phyloP scores from a whole-genome alignment of 441 rosid genomes.

The Viola pubescens region DNA sequence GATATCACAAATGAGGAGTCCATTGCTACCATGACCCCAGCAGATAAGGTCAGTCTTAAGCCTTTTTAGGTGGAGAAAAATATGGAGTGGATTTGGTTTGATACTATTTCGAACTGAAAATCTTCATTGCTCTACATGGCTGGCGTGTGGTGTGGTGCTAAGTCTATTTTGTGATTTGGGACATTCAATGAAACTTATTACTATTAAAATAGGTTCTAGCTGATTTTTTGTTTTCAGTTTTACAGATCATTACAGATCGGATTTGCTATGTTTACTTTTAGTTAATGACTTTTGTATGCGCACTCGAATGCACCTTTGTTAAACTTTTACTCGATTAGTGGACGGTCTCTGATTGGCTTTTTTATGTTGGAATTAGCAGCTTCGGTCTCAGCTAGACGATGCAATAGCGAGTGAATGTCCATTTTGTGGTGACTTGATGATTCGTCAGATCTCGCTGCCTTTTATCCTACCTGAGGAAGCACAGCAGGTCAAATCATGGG shows the following conservation, averaged over 20 bases:
- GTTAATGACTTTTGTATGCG: not conserved
- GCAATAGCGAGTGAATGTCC: constrained; percentile 96
- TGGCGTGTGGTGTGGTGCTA: no score
- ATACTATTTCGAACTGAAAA: not conserved
- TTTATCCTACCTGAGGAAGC: constrained; percentile 72
- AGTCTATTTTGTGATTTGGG: no score
- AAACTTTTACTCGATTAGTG: constrained; percentile 1
- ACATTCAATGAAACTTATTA: not conserved
- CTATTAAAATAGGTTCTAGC: not conserved
- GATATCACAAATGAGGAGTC: constrained; percentile 52
- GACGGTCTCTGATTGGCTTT: not conserved
- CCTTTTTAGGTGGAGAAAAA: no score
- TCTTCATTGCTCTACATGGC: no score
- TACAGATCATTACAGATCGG: not conserved
- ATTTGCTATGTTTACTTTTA: not conserved
- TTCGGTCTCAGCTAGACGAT: constrained; percentile 85
- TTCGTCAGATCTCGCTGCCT: constrained; percentile 64
- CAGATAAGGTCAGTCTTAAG: constrained; percentile 54
- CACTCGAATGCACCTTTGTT: not conserved
- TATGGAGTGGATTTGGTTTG: not conserved
- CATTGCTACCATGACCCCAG: constrained; percentile 50
- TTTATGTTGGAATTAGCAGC: constrained; percentile 39
- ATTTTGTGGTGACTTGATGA: constrained; percentile 92
- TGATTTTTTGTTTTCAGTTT: not conserved
- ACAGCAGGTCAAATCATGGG: constrained; percentile 70